A percentile compares a stretch with the other conserved stretches of the same genome.
Evolutionary conservation across 768 basidiomycete genomes (phyloP).

Genomic region (Trametes cinnabarina): DNA sequence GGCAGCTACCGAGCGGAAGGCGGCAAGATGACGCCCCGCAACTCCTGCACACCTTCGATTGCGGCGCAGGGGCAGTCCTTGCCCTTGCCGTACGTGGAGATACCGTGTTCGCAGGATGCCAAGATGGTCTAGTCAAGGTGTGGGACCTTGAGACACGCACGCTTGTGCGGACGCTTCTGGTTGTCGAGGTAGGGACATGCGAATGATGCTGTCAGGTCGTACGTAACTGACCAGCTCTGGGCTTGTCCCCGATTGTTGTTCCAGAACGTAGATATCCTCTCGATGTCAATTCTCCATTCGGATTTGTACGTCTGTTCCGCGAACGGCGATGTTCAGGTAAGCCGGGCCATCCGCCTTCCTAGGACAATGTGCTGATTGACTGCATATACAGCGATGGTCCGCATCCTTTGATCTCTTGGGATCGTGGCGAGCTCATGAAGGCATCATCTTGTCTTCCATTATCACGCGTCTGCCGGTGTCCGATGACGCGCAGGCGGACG

Average conservation of each 20-base stretch:
- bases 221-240: neutral
- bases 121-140: slow-evolving; percentile 90
- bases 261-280: slow-evolving; percentile 77
- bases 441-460: slow-evolving; percentile 79
- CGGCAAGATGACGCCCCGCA: slow-evolving; percentile 34
- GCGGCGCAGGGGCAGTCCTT: slow-evolving; percentile 78
- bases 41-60: slow-evolving; percentile 65
- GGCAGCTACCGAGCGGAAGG: slow-evolving; percentile 47
- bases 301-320: slow-evolving; percentile 52
- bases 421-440: slow-evolving; percentile 78
- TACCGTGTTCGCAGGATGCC: slow-evolving; percentile 89
- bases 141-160: slow-evolving; percentile 90
- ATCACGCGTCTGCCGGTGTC: slow-evolving; percentile 38
- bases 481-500: neutral
- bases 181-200: slow-evolving; percentile 60
- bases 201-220: neutral
- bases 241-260: neutral
- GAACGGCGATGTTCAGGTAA: slow-evolving; percentile 66
- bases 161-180: slow-evolving; percentile 80
- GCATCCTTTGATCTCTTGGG: slow-evolving; percentile 82
- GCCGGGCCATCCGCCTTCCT: neutral
- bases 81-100: slow-evolving; percentile 72
- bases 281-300: slow-evolving; percentile 65
- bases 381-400: slow-evolving; percentile 63
- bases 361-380: neutral